Base-by-base conservation (phyloP, 176 grass and related monocot genomes). In the Cenchrus fungigraminus region DNA sequence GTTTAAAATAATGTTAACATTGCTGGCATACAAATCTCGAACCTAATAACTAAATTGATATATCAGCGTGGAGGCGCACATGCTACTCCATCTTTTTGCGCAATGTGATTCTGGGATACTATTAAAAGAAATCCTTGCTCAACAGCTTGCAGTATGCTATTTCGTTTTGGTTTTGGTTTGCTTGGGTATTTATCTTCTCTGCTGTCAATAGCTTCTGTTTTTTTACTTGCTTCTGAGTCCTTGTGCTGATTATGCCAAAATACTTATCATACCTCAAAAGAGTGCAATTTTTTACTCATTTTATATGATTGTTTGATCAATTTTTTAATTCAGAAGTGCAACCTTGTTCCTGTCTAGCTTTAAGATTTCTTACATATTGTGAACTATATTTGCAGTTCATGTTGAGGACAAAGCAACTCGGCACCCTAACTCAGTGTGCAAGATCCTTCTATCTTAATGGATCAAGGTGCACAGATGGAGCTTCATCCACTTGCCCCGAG, bases 381-480 rank as follows among this genome's bases (percentile, higher is more conserved):
- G 43, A 70, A 63, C 52, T 59, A 14, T 68, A 60, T 56, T 85
- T 90, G 77, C 93, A 95, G 93, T 92, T 87, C 88, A 98, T 98
- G 96, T 91, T 98, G 83, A 91, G 93, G 78, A 84, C 96, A 86
- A 98, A 98, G 88, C 96, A 98, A 88, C 85, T 98, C 16, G 78
- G 93, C 77, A 87, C 89, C 60, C 81, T 98, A 61, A 89, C 91
- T 10, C 96, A 98, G 58, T 95, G 91, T 87, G 96, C 96, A 54
- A 85, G 96, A 53, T 88, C 93, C 42, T 98, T 98, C 84, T 98
- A 98, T 71, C 73, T 98, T 74, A 94, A 77, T 87, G 96, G 96
- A 72, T 83, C 96, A 84, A 91, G 91, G 69, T 85, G 87, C 42
- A 79, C 90, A 28, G 96, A 98, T 86, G 93, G 86, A 77, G 81